Evolutionary conservation across 768 basidiomycete species (phyloP).

Genomic region (Galerina marginata): DNA sequence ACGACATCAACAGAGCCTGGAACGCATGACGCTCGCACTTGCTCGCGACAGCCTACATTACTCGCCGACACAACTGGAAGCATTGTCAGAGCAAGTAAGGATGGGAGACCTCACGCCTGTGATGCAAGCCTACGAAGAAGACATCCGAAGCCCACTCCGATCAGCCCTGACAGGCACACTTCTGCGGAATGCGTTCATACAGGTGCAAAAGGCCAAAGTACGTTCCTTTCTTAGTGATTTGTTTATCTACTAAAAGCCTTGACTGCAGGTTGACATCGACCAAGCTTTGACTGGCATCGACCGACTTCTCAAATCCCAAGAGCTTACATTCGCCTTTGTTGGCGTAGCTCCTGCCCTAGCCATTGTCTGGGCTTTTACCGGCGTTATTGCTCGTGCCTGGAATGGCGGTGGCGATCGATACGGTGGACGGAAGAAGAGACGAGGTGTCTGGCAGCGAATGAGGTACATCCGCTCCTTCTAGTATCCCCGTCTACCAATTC

Average conservation of each 20-base stretch:
- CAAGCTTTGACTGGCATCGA: slow-evolving; percentile 91
- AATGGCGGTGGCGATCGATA: slow-evolving; percentile 55
- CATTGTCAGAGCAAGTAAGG: slow-evolving; percentile 67
- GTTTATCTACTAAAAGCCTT: background rate
- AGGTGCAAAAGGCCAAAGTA: slow-evolving; percentile 95
- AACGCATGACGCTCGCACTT: slow-evolving; percentile 89
- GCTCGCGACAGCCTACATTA: slow-evolving; percentile 82
- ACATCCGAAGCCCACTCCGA: slow-evolving; percentile 86
- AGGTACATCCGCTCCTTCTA: slow-evolving; percentile 45
- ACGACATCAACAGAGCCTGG: slow-evolving; percentile 66
- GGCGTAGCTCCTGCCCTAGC: slow-evolving; percentile 91
- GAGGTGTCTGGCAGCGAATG: slow-evolving; percentile 73
- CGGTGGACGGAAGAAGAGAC: slow-evolving; percentile 60
- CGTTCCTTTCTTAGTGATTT: slow-evolving; percentile 1
- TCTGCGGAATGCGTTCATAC: slow-evolving; percentile 85
- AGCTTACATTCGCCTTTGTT: slow-evolving; percentile 95
- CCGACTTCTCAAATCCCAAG: slow-evolving; percentile 90
- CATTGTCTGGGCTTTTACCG: slow-evolving; percentile 62
- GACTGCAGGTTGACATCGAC: slow-evolving; percentile 82
- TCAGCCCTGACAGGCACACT: slow-evolving; percentile 83
- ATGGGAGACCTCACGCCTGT: slow-evolving; percentile 88
- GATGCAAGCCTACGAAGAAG: slow-evolving; percentile 87
- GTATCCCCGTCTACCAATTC: background rate
- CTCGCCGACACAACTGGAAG: slow-evolving; percentile 62
- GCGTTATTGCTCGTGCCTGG: slow-evolving; percentile 57